phyloP scores from a whole-genome alignment of 202 grass and related monocot genomes.

The Setaria italica region DNA sequence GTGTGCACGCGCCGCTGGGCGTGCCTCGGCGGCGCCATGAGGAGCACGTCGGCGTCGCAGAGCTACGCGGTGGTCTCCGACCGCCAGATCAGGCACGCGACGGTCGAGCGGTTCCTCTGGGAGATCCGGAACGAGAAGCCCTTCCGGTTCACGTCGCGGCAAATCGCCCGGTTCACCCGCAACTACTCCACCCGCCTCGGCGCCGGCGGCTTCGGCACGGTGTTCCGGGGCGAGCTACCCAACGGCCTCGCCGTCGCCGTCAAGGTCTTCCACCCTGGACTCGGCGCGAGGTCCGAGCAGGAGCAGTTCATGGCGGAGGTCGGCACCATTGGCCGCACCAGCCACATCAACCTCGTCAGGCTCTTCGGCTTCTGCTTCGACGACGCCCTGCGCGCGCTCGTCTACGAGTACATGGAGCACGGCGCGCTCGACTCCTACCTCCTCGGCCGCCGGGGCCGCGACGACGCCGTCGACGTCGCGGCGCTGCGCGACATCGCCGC shows the following conservation, averaged over 20 bases:
- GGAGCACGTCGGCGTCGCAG: background rate
- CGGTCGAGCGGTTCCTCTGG: conserved; percentile 21
- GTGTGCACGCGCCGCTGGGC: background rate
- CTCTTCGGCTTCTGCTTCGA: conserved; percentile 66
- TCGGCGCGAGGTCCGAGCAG: background rate
- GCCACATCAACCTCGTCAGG: conserved; percentile 52
- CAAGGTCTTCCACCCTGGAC: background rate
- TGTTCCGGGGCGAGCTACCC: conserved; percentile 31
- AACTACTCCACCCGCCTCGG: conserved; percentile 1
- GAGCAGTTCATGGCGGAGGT: conserved; percentile 66
- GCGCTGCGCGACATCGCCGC: conserved; percentile 42
- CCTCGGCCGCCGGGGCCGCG: background rate
- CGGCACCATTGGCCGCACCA: conserved; percentile 22
- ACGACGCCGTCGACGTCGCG: background rate
- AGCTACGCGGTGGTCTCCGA: background rate
- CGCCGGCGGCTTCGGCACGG: conserved; percentile 27
- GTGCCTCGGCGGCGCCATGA: background rate
- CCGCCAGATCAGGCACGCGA: background rate
- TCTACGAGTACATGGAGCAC: conserved; percentile 62
- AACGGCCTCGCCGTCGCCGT: conserved; percentile 37
- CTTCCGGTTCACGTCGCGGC: conserved; percentile 22
- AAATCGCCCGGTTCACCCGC: conserved; percentile 37
- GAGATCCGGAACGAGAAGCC: conserved; percentile 34
- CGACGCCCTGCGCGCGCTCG: conserved; percentile 34
- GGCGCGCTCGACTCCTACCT: conserved; percentile 55